Percentiles rank a stretch among this genome's conserved stretches.
Evolutionary conservation across 306 rosid genomes (phyloP).

Genomic region (Sophora flavescens): DNA sequence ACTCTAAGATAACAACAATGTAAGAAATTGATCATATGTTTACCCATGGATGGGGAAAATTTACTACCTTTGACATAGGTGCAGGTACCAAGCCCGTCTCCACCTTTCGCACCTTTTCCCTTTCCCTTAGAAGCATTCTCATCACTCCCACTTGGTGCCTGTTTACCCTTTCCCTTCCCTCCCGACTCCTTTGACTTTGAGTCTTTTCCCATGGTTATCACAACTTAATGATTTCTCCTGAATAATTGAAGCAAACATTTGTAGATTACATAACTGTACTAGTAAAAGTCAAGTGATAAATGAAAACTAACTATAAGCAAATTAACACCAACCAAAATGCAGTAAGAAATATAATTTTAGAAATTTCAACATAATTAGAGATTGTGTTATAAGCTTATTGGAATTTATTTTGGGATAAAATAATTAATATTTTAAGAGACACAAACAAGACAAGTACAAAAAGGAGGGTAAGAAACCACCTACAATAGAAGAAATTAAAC

Average conservation of each 20-base stretch:
- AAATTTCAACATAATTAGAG: not conserved
- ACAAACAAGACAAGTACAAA: not conserved
- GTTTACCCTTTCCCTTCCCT: slow-evolving; percentile 90
- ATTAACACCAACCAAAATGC: slow-evolving; percentile 26
- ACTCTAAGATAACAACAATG: not conserved
- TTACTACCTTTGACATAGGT: slow-evolving; percentile 87
- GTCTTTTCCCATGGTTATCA: slow-evolving; percentile 82
- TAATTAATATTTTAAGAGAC: not conserved
- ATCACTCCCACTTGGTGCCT: slow-evolving; percentile 73
- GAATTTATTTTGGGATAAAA: not conserved
- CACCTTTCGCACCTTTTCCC: slow-evolving; percentile 82
- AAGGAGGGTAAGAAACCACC: not conserved
- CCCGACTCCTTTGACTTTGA: slow-evolving; percentile 73
- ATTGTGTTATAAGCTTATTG: not conserved
- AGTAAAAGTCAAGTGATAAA: slow-evolving; percentile 19
- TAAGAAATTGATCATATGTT: slow-evolving; percentile 1
- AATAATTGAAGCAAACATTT: slow-evolving; percentile 27
- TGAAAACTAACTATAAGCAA: not conserved
- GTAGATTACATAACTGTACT: slow-evolving; percentile 9
- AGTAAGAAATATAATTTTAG: not conserved
- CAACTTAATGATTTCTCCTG: slow-evolving; percentile 41
- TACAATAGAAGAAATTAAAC: slow-evolving; percentile 13
- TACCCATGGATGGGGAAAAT: not conserved
- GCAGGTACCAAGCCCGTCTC: slow-evolving; percentile 96
- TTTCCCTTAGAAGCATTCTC: slow-evolving; percentile 84